Percentiles rank a stretch among this genome's conserved stretches.
These are phyloP conservation scores for Dalbergia cochinchinensis DNA, from an alignment of 306 rosid genomes.

Conservation along the genomic window DNA sequence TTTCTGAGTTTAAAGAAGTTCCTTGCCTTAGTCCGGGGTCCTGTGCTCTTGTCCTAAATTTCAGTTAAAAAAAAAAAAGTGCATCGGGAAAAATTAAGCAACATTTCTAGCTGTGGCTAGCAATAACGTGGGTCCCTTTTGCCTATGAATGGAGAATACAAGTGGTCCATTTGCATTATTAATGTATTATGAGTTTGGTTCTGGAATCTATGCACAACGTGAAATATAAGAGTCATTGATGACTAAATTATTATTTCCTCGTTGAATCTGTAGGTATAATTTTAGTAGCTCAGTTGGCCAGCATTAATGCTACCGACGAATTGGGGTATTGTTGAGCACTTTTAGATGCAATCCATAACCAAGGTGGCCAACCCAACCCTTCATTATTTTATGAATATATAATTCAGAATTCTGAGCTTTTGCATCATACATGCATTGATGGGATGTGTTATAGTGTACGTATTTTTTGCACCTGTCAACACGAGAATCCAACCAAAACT, in stretches of 20 bases:
- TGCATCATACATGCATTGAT: slow-evolving; percentile 1
- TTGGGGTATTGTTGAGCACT: neutral
- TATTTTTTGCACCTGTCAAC: slow-evolving; percentile 13
- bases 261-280: slow-evolving; percentile 24
- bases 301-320: slow-evolving; percentile 37
- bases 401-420: neutral
- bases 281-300: slow-evolving; percentile 3
- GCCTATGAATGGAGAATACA: neutral
- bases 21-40: no score
- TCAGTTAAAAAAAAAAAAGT: no score
- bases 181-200: slow-evolving; percentile 20
- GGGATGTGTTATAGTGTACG: slow-evolving; percentile 20
- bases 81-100: no score
- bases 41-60: no score
- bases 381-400: neutral
- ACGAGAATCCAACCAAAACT: slow-evolving; percentile 27
- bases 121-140: slow-evolving; percentile 17
- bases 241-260: neutral
- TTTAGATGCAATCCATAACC: neutral
- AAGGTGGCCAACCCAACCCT: neutral
- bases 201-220: neutral
- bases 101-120: neutral
- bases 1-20: no score
- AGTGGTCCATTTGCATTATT: slow-evolving; percentile 47
- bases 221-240: neutral